Conservation (phyloP, 495 filamentous ascomycete species). For the Elasticomyces elasticus region DNA sequence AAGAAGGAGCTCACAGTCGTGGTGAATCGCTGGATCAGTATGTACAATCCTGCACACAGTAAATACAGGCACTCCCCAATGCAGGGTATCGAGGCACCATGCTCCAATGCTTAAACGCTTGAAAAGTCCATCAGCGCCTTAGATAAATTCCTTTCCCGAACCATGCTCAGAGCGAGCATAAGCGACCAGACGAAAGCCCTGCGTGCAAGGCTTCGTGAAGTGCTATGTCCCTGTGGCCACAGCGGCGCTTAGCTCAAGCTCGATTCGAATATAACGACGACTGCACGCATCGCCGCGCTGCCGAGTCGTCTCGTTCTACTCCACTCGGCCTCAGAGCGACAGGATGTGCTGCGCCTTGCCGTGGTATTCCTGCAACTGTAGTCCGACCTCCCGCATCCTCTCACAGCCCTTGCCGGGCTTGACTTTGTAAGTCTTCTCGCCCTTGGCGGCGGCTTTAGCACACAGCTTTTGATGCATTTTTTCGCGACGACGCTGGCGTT, state of each 20-base stretch:
- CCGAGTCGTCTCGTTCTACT: not conserved
- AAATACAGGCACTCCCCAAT: not conserved
- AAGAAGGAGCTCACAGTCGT: too few species aligned
- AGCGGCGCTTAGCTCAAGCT: constrained; percentile 14
- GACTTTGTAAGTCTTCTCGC: constrained; percentile 44
- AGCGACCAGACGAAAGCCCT: constrained; percentile 11
- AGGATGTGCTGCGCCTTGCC: constrained; percentile 23
- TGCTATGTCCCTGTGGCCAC: constrained; percentile 6
- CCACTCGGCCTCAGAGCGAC: constrained; percentile 10
- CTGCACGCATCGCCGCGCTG: not conserved
- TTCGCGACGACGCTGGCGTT: constrained; percentile 80
- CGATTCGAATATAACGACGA: not conserved
- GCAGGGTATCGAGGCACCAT: not conserved
- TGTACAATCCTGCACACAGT: not conserved
- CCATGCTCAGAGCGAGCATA: not conserved
- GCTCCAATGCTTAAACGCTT: constrained; percentile 3
- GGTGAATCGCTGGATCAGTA: too few species aligned
- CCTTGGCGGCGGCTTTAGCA: constrained; percentile 47
- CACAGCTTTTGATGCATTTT: constrained; percentile 80
- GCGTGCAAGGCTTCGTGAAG: not conserved
- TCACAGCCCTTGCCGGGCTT: constrained; percentile 78
- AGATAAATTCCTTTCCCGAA: not conserved
- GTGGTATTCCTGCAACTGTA: constrained; percentile 45
- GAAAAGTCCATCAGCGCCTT: not conserved
- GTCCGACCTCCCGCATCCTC: constrained; percentile 86